Percentiles rank a stretch among this genome's conserved stretches.
These are phyloP conservation scores for Eucalyptus cloeziana DNA, from an alignment of 345 rosid species.

Conservation along the genomic window DNA sequence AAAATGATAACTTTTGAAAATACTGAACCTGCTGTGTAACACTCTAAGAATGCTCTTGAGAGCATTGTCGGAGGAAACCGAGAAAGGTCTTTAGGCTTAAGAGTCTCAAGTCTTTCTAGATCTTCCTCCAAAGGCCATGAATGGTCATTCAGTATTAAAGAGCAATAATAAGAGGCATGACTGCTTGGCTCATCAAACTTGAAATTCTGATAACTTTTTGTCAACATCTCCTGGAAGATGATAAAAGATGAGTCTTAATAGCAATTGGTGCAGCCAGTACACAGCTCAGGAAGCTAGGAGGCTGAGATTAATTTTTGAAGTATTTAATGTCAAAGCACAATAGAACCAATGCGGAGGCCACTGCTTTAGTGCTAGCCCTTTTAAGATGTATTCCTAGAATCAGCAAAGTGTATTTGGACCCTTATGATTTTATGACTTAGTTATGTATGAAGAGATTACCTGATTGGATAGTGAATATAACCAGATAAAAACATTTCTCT, in stretches of 20 bases:
- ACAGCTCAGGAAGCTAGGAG: background rate
- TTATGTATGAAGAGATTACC: background rate
- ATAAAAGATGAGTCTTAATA: background rate
- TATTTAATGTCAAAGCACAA: background rate
- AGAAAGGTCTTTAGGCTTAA: constrained; percentile 48
- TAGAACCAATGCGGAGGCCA: background rate
- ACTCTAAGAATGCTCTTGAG: constrained; percentile 64
- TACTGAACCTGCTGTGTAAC: constrained; percentile 58
- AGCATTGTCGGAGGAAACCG: constrained; percentile 57
- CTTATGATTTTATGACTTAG: background rate
- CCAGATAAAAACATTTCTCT: background rate
- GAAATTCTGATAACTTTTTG: constrained; percentile 53
- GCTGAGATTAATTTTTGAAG: background rate
- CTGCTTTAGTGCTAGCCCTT: background rate
- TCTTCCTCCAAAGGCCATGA: constrained; percentile 64
- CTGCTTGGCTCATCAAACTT: constrained; percentile 68
- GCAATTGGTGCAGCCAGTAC: background rate
- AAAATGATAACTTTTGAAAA: background rate
- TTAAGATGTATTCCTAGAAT: background rate
- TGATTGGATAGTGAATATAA: background rate
- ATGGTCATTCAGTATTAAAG: constrained; percentile 42
- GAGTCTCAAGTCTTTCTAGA: constrained; percentile 43
- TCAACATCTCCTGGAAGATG: constrained; percentile 51
- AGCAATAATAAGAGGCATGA: constrained; percentile 65
- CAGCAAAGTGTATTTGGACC: background rate